These are phyloP conservation scores for Chalciporus pseudorubinellus DNA, from an alignment of 768 basidiomycete species.

Conservation along the genomic window DNA sequence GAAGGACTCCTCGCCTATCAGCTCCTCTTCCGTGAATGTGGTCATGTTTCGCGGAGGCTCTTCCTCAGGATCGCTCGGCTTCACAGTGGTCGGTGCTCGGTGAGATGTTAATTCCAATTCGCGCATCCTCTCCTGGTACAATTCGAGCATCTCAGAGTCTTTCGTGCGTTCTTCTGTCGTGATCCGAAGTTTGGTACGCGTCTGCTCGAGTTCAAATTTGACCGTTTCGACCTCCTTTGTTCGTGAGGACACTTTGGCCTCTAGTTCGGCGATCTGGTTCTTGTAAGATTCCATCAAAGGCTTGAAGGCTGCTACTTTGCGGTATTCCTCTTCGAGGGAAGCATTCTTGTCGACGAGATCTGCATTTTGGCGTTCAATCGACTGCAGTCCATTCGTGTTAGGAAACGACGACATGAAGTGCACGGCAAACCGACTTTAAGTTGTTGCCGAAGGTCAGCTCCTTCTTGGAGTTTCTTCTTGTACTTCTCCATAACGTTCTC, in stretches of 20 bases:
- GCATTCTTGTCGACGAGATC: constrained; percentile 89
- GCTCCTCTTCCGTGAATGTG: constrained; percentile 46
- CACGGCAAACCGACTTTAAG: constrained; percentile 58
- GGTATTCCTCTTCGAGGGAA: constrained; percentile 87
- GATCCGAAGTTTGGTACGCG: constrained; percentile 65
- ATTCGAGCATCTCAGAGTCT: constrained; percentile 80
- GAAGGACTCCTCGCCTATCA: constrained; percentile 47
- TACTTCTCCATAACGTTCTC: constrained; percentile 99
- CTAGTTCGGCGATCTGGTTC: constrained; percentile 77
- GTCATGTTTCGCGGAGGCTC: constrained; percentile 22
- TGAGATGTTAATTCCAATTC: constrained; percentile 78
- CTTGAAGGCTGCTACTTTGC: constrained; percentile 81
- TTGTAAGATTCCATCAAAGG: constrained; percentile 93
- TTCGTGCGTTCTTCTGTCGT: constrained; percentile 65
- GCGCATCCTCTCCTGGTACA: constrained; percentile 87
- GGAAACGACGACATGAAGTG: neutral
- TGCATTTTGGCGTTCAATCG: constrained; percentile 90
- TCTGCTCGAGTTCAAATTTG: constrained; percentile 75
- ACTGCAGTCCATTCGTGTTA: constrained; percentile 40
- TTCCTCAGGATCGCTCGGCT: constrained; percentile 21
- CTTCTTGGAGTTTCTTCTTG: constrained; percentile 96
- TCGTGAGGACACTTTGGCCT: constrained; percentile 62
- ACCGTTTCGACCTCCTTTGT: constrained; percentile 71
- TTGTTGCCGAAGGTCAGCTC: constrained; percentile 82
- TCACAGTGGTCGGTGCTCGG: constrained; percentile 37